Evolutionary conservation across 495 filamentous ascomycete genomes (phyloP).

Genomic region (Neurospora pannonica): DNA sequence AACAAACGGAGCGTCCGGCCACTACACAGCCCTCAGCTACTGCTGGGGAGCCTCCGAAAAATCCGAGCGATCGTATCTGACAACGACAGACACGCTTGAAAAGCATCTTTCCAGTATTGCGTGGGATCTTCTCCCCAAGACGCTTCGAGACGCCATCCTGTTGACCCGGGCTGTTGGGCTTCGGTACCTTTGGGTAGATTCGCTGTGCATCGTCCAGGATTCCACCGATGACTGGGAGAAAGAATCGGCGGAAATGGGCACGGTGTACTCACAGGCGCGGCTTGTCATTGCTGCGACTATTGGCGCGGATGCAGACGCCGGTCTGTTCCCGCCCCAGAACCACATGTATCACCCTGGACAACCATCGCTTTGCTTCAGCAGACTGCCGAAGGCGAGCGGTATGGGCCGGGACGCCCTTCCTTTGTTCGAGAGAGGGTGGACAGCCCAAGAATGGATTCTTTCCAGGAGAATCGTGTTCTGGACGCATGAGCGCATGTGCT

Average conservation of each 20-base stretch:
- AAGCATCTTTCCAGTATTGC: not conserved
- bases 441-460: too few species aligned
- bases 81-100: not conserved
- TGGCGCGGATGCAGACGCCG: accelerated
- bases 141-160: not conserved
- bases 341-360: too few species aligned
- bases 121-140: not conserved
- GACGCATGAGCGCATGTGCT: too few species aligned
- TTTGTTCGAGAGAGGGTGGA: too few species aligned
- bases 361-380: too few species aligned
- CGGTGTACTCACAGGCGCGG: not conserved
- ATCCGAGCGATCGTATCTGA: not conserved
- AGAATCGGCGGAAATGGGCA: accelerated
- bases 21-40: not conserved
- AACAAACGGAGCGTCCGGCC: not conserved
- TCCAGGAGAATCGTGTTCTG: too few species aligned
- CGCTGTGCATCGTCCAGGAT: not conserved
- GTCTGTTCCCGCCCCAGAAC: not conserved
- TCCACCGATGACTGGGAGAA: not conserved
- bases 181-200: not conserved
- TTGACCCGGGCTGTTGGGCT: not conserved
- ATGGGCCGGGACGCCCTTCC: too few species aligned
- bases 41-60: not conserved
- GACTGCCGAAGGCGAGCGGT: too few species aligned
- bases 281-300: not conserved